Base-by-base conservation (phyloP, 768 basidiomycete species). In the Kwoniella botswanensis region DNA sequence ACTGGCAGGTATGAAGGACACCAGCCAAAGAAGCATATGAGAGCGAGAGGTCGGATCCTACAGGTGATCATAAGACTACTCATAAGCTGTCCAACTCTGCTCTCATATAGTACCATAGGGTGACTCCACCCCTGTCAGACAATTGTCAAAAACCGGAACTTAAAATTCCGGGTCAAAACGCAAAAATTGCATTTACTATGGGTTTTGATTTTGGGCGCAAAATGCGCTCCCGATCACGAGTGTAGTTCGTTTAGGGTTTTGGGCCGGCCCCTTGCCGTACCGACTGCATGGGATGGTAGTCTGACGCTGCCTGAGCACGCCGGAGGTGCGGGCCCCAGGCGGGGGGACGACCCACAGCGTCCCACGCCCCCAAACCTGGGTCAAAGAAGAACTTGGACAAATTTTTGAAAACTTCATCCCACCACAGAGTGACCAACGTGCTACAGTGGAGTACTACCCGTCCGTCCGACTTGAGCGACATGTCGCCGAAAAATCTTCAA, bases 351-450 rank as follows among this genome's bases (percentile, higher is more conserved):
- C 35, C 61, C 41, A 54, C 24, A 4, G 56, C 87, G 87, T 89
- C 89, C 76, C 86, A 87, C 84, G 84, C 88, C 88, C 88, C 88
- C 88, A 86, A 89, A 89, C 86, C 89, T 90, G 87, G 89, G 89
- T 84, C 88, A 87, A 89, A 89, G 88, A 89, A 89, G 89, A 89
- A 89, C 87, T 89, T 88, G 87, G 87, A 87, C 86, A 60, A 60
- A 60, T 2, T 54, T 52, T 52, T 35, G 22, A 21, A 54, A 64
- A 64, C 4, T n/a, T 41, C 50, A 55, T 29, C 41, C 42, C 65
- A 56, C 65, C 54, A 58, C 42, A 41, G 26, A 56, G 15, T 11
- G 18, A 35, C 65, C 26, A 22, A 4, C 18, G 5, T 21, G 18
- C 35, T 41, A 43, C 65, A 66, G 54, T 58, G 65, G 6, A 66